Evolutionary conservation across 2,329 filamentous ascomycete species (phyloP).

Genomic region (Claviceps maximensis): DNA sequence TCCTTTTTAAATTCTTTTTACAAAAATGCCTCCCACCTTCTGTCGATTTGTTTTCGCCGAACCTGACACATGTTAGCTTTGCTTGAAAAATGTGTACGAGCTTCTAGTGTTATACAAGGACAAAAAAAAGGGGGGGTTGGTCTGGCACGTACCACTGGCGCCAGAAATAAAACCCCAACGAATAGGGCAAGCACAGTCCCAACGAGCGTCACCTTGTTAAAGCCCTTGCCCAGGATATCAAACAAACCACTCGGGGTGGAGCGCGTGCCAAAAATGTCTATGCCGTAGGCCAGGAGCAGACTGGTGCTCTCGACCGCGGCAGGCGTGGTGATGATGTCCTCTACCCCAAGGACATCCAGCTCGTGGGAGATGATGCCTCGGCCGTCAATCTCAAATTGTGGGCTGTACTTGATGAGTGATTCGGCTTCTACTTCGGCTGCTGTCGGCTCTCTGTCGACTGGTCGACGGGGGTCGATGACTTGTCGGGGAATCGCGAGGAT

Average conservation of each 20-base stretch:
- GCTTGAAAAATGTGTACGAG: background rate
- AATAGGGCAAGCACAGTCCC: slow-evolving; percentile 70
- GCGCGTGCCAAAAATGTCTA: slow-evolving; percentile 79
- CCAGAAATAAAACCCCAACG: slow-evolving; percentile 62
- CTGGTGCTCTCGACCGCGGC: slow-evolving; percentile 85
- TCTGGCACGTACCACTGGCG: slow-evolving; percentile 59
- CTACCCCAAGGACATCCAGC: slow-evolving; percentile 66
- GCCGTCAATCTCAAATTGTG: slow-evolving; percentile 71
- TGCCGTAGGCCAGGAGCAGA: slow-evolving; percentile 73
- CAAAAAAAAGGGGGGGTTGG: slow-evolving; percentile 20
- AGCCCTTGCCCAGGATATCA: slow-evolving; percentile 84
- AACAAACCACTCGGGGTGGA: slow-evolving; percentile 82
- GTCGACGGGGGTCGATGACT: slow-evolving; percentile 73
- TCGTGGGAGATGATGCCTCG: slow-evolving; percentile 69
- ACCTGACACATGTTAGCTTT: slow-evolving; percentile 29
- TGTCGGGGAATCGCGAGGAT: slow-evolving; percentile 69
- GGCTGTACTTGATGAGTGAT: slow-evolving; percentile 63
- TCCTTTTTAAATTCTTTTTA: slow-evolving; percentile 9
- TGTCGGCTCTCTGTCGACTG: slow-evolving; percentile 72
- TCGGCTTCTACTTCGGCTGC: slow-evolving; percentile 64
- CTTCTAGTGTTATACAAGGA: background rate
- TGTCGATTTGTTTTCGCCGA: slow-evolving; percentile 55
- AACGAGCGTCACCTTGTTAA: slow-evolving; percentile 79
- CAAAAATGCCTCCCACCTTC: slow-evolving; percentile 39
- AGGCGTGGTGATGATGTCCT: slow-evolving; percentile 59